A percentile compares a stretch with the other conserved stretches of the same genome.
Evolutionary conservation across 2,329 filamentous ascomycete species (phyloP).

Genomic region (Fusarium pseudocircinatum): DNA sequence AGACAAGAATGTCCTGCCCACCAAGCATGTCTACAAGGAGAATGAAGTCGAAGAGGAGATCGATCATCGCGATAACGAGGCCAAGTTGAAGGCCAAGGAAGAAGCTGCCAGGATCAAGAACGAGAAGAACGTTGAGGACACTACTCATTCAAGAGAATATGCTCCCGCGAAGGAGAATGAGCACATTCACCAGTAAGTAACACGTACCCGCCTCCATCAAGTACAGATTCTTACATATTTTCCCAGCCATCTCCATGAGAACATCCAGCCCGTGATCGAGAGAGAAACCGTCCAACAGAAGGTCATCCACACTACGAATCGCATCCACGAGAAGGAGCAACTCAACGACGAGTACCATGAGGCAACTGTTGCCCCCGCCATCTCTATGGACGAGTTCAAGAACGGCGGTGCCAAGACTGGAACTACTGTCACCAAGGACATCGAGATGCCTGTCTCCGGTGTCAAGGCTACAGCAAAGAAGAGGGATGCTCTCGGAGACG

Average conservation of each 20-base stretch:
- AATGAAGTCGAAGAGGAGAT: constrained; percentile 22
- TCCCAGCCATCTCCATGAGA: constrained; percentile 19
- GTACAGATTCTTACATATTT: background rate
- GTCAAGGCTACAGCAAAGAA: background rate
- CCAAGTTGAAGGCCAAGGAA: constrained; percentile 17
- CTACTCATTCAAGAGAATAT: constrained; percentile 15
- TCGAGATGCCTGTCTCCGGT: constrained; percentile 2
- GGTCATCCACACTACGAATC: constrained; percentile 22
- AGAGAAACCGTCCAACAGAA: constrained; percentile 28
- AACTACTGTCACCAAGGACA: background rate
- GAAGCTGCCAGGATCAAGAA: constrained; percentile 18
- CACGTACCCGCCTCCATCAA: fast-evolving
- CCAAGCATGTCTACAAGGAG: constrained; percentile 27
- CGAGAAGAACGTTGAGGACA: constrained; percentile 18
- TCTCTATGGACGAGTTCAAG: constrained; percentile 15
- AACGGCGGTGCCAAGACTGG: background rate
- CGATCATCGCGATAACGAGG: constrained; percentile 17
- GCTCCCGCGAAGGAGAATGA: constrained; percentile 16
- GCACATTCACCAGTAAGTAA: constrained; percentile 21
- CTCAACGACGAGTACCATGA: constrained; percentile 21
- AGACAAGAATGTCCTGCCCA: constrained; percentile 23
- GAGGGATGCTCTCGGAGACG: background rate
- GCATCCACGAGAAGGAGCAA: constrained; percentile 19
- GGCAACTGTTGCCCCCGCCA: constrained; percentile 8
- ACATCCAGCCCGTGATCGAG: constrained; percentile 29